Conservation (phyloP, 2,329 filamentous ascomycete species). For the Talaromyces sp. region DNA sequence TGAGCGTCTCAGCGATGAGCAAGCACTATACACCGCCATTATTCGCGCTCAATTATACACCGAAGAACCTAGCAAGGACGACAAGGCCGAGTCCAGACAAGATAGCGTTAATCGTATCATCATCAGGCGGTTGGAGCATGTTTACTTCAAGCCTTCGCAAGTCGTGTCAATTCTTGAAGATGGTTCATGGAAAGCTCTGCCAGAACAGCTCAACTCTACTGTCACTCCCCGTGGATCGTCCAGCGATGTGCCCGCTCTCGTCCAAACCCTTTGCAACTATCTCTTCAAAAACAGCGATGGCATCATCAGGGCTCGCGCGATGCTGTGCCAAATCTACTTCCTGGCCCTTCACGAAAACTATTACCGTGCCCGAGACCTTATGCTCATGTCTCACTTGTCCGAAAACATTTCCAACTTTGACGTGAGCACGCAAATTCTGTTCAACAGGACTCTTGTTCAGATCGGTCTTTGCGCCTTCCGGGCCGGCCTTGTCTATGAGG, state of each 20-base stretch:
- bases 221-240: constrained; percentile 70
- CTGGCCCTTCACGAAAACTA: constrained; percentile 95
- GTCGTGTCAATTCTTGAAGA: constrained; percentile 93
- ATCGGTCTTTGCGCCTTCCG: constrained; percentile 98
- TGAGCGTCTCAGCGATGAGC: constrained; percentile 87
- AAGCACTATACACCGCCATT: constrained; percentile 83
- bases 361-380: constrained; percentile 96
- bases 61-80: constrained; percentile 68
- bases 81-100: constrained; percentile 67
- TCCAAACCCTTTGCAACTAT: constrained; percentile 88
- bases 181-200: constrained; percentile 81
- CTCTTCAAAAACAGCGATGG: constrained; percentile 92
- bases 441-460: constrained; percentile 96
- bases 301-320: constrained; percentile 90
- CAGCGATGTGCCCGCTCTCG: constrained; percentile 64
- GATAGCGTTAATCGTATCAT: constrained; percentile 88
- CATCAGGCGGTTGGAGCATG: constrained; percentile 90
- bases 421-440: constrained; percentile 93
- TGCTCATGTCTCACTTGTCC: constrained; percentile 98
- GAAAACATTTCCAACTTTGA: constrained; percentile 97
- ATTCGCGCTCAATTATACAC: constrained; percentile 85
- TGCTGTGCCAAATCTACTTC: constrained; percentile 99
- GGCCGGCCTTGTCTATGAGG: constrained; percentile 92
- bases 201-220: constrained; percentile 63
- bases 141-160: constrained; percentile 98